Conservation (phyloP, 2,329 filamentous ascomycete species). For the Pseudogymnoascus sp. region DNA sequence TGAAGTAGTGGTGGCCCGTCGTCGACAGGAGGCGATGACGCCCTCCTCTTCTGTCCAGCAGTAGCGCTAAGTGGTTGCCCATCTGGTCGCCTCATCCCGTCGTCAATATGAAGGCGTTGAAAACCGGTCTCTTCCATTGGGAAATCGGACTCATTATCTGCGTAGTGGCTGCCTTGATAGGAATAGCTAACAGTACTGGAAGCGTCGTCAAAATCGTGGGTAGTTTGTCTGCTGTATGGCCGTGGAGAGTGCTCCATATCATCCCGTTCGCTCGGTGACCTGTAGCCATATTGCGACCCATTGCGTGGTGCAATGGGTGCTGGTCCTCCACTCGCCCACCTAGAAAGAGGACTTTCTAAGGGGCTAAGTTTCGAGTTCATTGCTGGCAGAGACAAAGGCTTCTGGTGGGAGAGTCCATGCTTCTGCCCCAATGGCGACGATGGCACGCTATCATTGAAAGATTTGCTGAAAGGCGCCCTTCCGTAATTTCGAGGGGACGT, state of each 20-base stretch:
- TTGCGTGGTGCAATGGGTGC: constrained; percentile 25
- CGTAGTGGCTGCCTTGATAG: constrained; percentile 48
- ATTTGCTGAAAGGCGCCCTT: constrained; percentile 26
- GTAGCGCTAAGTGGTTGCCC: constrained; percentile 26
- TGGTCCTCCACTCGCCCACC: constrained; percentile 26
- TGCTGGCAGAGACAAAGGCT: constrained; percentile 30
- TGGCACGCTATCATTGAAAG: constrained; percentile 28
- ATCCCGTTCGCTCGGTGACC: constrained; percentile 25
- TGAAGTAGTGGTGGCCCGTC: constrained; percentile 29
- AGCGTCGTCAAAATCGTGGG: constrained; percentile 37
- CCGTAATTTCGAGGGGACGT: constrained; percentile 27
- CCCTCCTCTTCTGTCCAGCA: constrained; percentile 53
- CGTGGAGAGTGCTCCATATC: constrained; percentile 27
- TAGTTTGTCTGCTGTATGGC: constrained; percentile 27
- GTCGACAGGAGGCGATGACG: constrained; percentile 53
- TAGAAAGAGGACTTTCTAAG: constrained; percentile 25
- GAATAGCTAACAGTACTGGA: constrained; percentile 41
- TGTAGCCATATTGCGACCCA: constrained; percentile 24
- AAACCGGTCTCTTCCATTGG: constrained; percentile 45
- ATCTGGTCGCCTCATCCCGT: constrained; percentile 31
- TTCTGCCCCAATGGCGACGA: constrained; percentile 26
- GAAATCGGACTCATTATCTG: constrained; percentile 35
- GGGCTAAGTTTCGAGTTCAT: constrained; percentile 23
- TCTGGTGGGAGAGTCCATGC: constrained; percentile 25
- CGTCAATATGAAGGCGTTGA: constrained; percentile 44